phyloP scores from a whole-genome alignment of 768 basidiomycete species.

The Rhizopogon vulgaris region DNA sequence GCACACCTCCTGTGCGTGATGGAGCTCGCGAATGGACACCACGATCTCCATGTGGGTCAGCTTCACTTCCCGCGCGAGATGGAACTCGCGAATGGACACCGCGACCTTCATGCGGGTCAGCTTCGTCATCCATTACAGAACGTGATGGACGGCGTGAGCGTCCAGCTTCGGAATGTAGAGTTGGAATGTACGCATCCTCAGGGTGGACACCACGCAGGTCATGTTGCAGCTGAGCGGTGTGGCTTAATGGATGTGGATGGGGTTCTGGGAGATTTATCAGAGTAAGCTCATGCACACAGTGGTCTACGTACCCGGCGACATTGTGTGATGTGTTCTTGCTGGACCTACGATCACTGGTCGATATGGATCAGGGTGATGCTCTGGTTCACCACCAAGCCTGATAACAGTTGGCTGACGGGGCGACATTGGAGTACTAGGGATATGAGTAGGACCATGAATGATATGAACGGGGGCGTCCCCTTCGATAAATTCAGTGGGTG shows the following conservation, averaged over 20 bases:
- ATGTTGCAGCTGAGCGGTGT: slow-evolving; percentile 1
- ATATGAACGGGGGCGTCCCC: slow-evolving; percentile 1
- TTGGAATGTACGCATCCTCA: slow-evolving; percentile 9
- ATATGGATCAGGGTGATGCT: not conserved
- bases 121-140: not conserved
- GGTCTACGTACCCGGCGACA: slow-evolving; percentile 11
- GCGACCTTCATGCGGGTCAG: not conserved
- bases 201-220: slow-evolving; percentile 8
- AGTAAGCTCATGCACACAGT: not conserved
- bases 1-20: slow-evolving; percentile 1
- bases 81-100: slow-evolving; percentile 5
- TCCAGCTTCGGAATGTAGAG: not conserved
- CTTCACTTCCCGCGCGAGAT: slow-evolving; percentile 4
- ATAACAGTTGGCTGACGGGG: slow-evolving; percentile 24
- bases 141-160: not conserved
- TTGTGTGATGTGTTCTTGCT: not conserved
- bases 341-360: slow-evolving; percentile 1
- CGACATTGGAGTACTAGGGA: slow-evolving; percentile 10
- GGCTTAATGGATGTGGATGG: slow-evolving; percentile 5
- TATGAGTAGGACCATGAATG: not conserved
- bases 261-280: slow-evolving; percentile 9
- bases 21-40: not conserved
- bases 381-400: slow-evolving; percentile 16
- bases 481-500: slow-evolving; percentile 7
- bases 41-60: not conserved